A percentile compares a stretch with the other conserved stretches of the same genome.
These are phyloP conservation scores for Hanseniaspora singularis DNA, from an alignment of 805 yeast genomes.

Conservation along the genomic window DNA sequence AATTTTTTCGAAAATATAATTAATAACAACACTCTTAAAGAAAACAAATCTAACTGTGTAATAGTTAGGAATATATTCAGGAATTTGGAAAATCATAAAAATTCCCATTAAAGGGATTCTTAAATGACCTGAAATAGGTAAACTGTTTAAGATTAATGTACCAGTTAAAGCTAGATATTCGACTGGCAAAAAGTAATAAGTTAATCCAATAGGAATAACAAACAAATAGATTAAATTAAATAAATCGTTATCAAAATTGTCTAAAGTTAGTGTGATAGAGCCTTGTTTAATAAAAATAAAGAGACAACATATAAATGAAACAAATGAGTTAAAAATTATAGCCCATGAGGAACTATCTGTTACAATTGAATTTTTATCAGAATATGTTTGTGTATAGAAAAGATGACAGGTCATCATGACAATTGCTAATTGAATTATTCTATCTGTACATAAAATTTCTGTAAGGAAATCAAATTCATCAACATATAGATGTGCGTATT, in stretches of 20 bases:
- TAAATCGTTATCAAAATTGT: constrained; percentile 12
- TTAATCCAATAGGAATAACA: constrained; percentile 12
- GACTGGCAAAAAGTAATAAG: constrained; percentile 4
- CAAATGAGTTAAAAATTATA: constrained; percentile 9
- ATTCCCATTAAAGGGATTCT: constrained; percentile 23
- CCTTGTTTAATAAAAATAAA: constrained; percentile 9
- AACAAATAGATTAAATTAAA: constrained; percentile 12
- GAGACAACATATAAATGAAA: constrained; percentile 11
- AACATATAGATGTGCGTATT: constrained; percentile 2
- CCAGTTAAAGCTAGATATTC: constrained; percentile 13
- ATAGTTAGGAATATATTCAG: constrained; percentile 14
- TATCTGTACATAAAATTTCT: constrained; percentile 15
- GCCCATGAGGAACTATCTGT: constrained; percentile 4
- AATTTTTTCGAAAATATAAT: constrained; percentile 22
- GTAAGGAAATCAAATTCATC: constrained; percentile 14
- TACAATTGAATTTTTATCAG: constrained; percentile 1
- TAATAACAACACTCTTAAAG: constrained; percentile 22
- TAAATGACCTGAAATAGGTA: constrained; percentile 17
- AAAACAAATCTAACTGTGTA: constrained; percentile 17
- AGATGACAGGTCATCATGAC: constrained; percentile 13
- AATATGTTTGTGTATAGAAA: constrained; percentile 14
- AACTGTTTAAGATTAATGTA: constrained; percentile 13
- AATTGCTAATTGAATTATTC: constrained; percentile 12
- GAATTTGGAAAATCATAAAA: constrained; percentile 20
- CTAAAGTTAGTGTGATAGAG: not conserved